These are phyloP conservation scores for Melastoma malabathricum DNA, from an alignment of 345 rosid species.

Conservation along the genomic window DNA sequence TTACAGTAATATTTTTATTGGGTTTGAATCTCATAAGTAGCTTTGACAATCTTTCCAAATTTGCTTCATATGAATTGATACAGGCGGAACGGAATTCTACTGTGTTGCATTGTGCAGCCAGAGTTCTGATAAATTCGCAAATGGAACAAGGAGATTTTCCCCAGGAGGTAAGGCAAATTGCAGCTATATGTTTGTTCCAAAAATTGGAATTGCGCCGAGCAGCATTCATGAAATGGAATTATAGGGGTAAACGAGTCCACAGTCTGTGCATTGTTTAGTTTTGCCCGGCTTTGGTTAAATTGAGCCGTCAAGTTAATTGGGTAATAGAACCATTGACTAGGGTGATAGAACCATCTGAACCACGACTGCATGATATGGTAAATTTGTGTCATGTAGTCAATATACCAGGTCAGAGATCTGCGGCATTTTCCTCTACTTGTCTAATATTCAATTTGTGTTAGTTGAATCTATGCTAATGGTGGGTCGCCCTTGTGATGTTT, in stretches of 20 bases:
- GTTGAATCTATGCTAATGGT: not conserved
- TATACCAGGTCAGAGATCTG: no score
- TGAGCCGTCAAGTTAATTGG: no score
- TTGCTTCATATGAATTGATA: not conserved
- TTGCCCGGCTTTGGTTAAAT: no score
- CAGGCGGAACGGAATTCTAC: conserved; percentile 11
- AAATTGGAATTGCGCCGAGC: not conserved
- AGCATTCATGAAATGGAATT: not conserved
- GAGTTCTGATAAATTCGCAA: conserved; percentile 12
- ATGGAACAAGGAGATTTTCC: conserved; percentile 20
- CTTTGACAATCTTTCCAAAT: not conserved
- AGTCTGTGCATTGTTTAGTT: no score
- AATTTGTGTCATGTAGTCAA: no score
- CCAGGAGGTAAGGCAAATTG: conserved; percentile 9
- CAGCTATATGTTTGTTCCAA: not conserved
- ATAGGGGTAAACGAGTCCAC: not conserved
- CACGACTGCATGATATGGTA: no score
- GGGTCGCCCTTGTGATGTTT: not conserved
- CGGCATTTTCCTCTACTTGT: not conserved
- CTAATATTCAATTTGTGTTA: not conserved
- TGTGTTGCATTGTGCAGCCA: conserved; percentile 15
- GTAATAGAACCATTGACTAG: no score
- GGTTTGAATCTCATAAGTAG: not conserved
- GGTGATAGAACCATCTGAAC: no score
- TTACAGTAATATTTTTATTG: not conserved